Evolutionary conservation across 2,329 filamentous ascomycete species (phyloP), one percentile per base, ranked within the genome.

Genomic region (Juglanconis oblonga): DNA sequence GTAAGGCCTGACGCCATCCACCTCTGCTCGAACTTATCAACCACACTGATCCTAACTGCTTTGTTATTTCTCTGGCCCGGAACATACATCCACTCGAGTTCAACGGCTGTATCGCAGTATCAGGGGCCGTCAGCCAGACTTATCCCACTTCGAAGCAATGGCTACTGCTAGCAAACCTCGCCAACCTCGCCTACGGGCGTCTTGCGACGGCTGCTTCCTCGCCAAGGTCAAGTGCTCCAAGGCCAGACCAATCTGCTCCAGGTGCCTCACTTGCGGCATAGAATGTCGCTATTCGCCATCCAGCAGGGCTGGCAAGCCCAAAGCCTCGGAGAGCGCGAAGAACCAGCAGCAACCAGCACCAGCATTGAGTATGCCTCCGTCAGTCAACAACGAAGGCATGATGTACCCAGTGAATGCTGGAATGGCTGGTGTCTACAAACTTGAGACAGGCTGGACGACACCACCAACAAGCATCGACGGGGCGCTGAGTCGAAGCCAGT

Each of bases 141-240:
- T 8, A 11, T 17, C 5, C 31, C 24, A 11, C 11, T 10, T 6
- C 44, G n/a, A 38, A 44, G 38, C 38, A n/a, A 63, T 65, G 67
- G 59, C 66, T 54, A 67, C 68, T 52, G 61, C 68, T 31, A 64
- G 65, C 35, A 76, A 76, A 61, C 65, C 71, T 62, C 73, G 74
- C 38, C 73, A 76, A 64, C 75, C 75, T 52, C 75, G 77, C 50
- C 70, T 81, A 35, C 72, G 79, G 61, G 77, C 77, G 29, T 83
- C 81, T 17, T 84, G 81, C 67, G 81, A 84, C 62, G 79, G 78
- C 7, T 84, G 81, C 69, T 82, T 83, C 67, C 69, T 81, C 24
- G 81, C 81, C 62, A 84, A 84, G 67, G 80, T 84, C 70, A 83
- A 83, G 66, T 84, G 81, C 69, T 81, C 78, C 62, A 83, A 83